Evolutionary conservation across 2,329 filamentous ascomycete species (phyloP).

Genomic region (Aspergillus spinulosporus): DNA sequence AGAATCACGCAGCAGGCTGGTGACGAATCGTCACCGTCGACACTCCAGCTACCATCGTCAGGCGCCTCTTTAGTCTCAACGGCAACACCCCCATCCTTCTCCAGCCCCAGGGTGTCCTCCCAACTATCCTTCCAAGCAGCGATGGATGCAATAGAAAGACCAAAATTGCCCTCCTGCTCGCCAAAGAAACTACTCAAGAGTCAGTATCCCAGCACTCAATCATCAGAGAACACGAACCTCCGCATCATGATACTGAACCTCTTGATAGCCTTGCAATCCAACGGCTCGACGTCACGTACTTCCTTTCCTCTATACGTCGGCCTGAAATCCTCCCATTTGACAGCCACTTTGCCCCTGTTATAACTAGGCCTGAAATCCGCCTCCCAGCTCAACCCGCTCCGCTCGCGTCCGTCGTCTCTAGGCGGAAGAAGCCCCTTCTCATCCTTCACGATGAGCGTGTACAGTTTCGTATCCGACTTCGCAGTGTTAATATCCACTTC

Average conservation of each 20-base stretch:
- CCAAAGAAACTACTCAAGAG: constrained; percentile 67
- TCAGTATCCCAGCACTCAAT: too few relatives aligned
- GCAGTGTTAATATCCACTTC: constrained; percentile 49
- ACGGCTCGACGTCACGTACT: constrained; percentile 57
- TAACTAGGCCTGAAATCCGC: constrained; percentile 57
- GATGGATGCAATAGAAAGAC: constrained; percentile 57
- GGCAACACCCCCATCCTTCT: neutral
- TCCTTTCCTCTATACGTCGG: constrained; percentile 72
- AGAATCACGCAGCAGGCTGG: neutral
- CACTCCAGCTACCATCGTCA: neutral
- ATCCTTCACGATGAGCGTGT: constrained; percentile 76
- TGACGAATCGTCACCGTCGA: neutral
- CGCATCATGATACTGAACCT: constrained; percentile 76
- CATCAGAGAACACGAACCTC: constrained; percentile 56
- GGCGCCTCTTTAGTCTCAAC: neutral
- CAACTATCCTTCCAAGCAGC: constrained; percentile 39
- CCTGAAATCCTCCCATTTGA: constrained; percentile 66
- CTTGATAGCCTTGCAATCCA: constrained; percentile 63
- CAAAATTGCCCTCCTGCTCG: constrained; percentile 68
- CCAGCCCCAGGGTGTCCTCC: neutral
- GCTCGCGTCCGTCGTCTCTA: constrained; percentile 64
- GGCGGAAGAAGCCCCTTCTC: constrained; percentile 52
- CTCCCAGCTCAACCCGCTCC: constrained; percentile 72
- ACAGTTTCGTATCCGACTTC: constrained; percentile 61
- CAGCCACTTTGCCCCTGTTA: constrained; percentile 46